Percentiles rank a stretch among this genome's conserved stretches.
phyloP scores from a whole-genome alignment of 1,284 basidiomycete genomes.

The Sphagnurus paluster region DNA sequence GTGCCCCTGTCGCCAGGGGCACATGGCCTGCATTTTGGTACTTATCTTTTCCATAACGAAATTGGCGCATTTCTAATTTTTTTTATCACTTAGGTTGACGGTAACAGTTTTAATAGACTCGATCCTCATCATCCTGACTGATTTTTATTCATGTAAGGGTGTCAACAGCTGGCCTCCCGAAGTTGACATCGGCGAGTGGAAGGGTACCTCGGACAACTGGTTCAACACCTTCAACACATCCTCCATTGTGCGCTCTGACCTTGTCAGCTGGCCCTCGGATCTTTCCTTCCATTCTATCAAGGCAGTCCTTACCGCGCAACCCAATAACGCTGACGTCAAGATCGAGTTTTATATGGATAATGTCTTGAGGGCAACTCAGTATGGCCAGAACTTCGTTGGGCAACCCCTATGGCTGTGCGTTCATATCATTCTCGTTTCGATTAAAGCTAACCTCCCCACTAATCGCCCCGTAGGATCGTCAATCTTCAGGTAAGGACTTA shows the following conservation, averaged over 20 bases:
- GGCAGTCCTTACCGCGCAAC: conserved; percentile 39
- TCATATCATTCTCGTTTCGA: not conserved
- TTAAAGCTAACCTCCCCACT: not conserved
- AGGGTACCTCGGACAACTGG: conserved; percentile 44
- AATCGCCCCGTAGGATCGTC: conserved; percentile 33
- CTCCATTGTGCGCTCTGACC: conserved; percentile 36
- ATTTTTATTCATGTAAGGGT: conserved; percentile 23
- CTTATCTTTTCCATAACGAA: conserved; percentile 2
- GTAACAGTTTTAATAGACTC: conserved; percentile 14
- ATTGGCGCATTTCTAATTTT: not conserved
- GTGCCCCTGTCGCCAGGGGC: conserved; percentile 37
- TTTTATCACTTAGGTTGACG: conserved; percentile 28
- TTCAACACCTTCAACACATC: conserved; percentile 47
- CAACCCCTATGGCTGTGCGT: conserved; percentile 42
- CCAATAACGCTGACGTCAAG: conserved; percentile 35
- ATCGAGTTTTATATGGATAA: conserved; percentile 44
- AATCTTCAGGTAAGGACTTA: conserved; percentile 41
- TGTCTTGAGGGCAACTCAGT: conserved; percentile 35
- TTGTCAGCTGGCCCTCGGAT: conserved; percentile 41
- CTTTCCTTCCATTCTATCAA: conserved; percentile 43
- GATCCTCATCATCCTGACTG: not conserved
- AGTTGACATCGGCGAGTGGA: conserved; percentile 46
- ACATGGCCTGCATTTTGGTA: conserved; percentile 48
- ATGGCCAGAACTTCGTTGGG: conserved; percentile 38
- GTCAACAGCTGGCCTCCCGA: conserved; percentile 46